Evolutionary conservation across 768 basidiomycete genomes (phyloP).

Genomic region (Mycena venus): DNA sequence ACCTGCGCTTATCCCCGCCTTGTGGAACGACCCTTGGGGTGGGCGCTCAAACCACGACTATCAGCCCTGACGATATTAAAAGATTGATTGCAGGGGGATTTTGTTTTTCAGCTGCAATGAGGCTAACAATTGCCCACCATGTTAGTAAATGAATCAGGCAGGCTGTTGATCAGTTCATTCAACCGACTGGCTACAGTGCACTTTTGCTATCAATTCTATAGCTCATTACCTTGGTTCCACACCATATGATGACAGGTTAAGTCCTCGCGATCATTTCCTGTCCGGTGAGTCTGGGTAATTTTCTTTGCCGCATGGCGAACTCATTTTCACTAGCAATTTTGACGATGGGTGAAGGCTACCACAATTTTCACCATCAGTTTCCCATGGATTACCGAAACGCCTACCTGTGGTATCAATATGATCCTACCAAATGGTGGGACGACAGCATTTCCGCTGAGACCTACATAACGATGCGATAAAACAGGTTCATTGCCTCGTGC

Average conservation of each 20-base stretch:
- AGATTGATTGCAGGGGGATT: conserved; percentile 74
- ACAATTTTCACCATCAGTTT: conserved; percentile 93
- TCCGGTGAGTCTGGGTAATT: conserved; percentile 50
- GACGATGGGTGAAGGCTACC: conserved; percentile 91
- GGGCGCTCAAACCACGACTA: conserved; percentile 4
- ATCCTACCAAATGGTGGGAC: conserved; percentile 69
- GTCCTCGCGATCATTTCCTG: conserved; percentile 83
- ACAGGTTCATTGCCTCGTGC: conserved; percentile 84
- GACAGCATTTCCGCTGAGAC: conserved; percentile 50
- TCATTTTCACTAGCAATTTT: conserved; percentile 63
- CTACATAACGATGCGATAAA: conserved; percentile 78
- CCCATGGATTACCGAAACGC: conserved; percentile 91
- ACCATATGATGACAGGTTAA: conserved; percentile 85
- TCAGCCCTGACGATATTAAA: not conserved
- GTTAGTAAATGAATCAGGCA: conserved; percentile 59
- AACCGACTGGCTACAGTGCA: conserved; percentile 64
- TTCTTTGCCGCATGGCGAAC: not conserved
- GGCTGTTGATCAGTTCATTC: not conserved
- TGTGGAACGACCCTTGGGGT: conserved; percentile 70
- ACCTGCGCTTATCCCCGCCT: conserved; percentile 77
- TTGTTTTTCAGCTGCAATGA: conserved; percentile 79
- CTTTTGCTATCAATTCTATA: conserved; percentile 91
- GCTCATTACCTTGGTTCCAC: conserved; percentile 88
- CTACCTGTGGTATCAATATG: conserved; percentile 78
- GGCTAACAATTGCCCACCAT: conserved; percentile 85